These are phyloP conservation scores for Apiospora aurea DNA, from an alignment of 2,329 filamentous ascomycete species.

Conservation along the genomic window DNA sequence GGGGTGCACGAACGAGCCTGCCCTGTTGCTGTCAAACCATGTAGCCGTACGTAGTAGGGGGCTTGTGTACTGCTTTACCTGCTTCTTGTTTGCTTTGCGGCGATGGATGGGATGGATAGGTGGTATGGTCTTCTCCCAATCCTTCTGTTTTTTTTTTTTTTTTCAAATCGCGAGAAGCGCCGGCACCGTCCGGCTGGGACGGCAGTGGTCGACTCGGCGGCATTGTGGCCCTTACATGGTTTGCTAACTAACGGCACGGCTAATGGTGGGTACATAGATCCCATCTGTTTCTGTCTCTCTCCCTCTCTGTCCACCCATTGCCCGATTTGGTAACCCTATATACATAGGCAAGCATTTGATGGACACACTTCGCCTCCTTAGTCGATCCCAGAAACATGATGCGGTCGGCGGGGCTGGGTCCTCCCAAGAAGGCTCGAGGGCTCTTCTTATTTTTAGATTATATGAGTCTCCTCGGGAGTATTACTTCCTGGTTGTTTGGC, in stretches of 20 bases:
- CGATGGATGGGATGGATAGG: too few species aligned
- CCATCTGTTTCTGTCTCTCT: not conserved
- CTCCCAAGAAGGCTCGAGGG: too few species aligned
- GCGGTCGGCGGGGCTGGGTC: too few species aligned
- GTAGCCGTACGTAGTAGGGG: not conserved
- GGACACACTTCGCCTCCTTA: too few species aligned
- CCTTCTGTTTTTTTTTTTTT: not conserved
- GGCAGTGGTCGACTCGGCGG: not conserved
- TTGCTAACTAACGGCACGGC: not conserved
- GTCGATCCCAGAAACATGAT: too few species aligned
- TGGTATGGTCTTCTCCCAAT: not conserved
- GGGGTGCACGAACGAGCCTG: not conserved
- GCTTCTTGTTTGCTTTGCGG: not conserved
- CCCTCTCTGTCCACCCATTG: not conserved
- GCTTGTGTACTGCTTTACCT: not conserved
- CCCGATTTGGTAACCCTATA: conserved; percentile 1
- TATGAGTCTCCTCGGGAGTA: too few species aligned
- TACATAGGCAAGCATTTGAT: not conserved
- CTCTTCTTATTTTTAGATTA: too few species aligned
- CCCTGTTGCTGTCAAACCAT: not conserved
- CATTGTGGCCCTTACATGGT: conserved; percentile 16
- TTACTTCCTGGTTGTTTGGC: too few species aligned
- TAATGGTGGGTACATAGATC: not conserved
- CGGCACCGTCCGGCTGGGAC: not conserved
- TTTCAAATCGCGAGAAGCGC: not conserved